Evolutionary conservation across 139 green algal genomes (phyloP).

Genomic region (Chlamydomonas schloesseri): DNA sequence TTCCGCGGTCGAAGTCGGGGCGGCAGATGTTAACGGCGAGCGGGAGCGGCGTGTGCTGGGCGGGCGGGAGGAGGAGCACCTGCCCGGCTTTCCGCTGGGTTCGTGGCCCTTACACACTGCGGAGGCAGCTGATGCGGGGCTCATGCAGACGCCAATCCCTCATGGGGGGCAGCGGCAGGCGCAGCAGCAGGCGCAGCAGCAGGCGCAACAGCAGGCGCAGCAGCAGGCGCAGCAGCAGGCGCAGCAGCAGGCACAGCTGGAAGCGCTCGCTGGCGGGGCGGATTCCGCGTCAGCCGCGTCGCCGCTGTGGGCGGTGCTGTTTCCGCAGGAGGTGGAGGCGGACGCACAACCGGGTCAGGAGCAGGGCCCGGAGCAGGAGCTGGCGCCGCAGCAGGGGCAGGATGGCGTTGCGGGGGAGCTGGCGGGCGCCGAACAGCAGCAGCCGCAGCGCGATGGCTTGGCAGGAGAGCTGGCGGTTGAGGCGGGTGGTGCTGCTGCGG

Average conservation of each 20-base stretch:
- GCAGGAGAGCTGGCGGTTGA: too few relatives aligned
- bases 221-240: not conserved
- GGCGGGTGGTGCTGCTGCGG: too few relatives aligned
- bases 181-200: not conserved
- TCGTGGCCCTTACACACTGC: too few relatives aligned
- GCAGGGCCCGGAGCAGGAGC: not conserved
- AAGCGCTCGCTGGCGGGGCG: not conserved
- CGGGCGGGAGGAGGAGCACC: too few relatives aligned
- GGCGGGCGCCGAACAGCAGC: not conserved
- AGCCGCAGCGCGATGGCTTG: too few relatives aligned
- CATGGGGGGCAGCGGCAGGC: not conserved
- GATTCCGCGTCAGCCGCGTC: not conserved
- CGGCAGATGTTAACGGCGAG: too few relatives aligned
- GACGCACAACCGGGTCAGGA: not conserved
- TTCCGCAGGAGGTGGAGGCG: not conserved
- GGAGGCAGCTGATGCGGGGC: too few relatives aligned
- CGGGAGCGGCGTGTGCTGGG: too few relatives aligned
- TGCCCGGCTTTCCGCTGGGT: too few relatives aligned
- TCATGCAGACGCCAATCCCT: too few relatives aligned
- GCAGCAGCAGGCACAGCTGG: not conserved
- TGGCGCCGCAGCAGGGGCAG: not conserved
- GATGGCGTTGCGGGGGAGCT: not conserved
- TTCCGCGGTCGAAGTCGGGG: too few relatives aligned
- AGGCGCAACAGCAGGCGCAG: too few relatives aligned
- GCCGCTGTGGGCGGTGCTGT: not conserved